Base-by-base conservation (phyloP, 1,284 basidiomycete species). In the Laetiporus sulphureus region DNA sequence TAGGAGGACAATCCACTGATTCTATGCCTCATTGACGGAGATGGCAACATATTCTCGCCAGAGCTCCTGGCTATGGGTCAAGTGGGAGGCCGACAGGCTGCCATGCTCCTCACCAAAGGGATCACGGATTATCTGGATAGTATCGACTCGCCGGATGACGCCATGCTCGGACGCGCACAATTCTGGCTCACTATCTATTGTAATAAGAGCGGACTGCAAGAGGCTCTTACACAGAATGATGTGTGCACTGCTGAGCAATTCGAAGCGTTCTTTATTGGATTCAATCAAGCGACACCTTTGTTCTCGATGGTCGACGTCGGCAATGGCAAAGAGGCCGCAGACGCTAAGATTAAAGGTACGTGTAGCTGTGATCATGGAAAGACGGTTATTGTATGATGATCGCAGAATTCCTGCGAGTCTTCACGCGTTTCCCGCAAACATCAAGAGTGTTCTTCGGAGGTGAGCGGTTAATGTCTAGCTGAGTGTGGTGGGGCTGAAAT, bases 231-330 rank as follows among this genome's bases (percentile, higher is more conserved):
- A 4, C 56, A 50, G 30, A 63, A 65, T 46, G 47, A 58, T 3
- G 51, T 67, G 8, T 68, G 67, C 54, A 62, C 59, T 4, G 40
- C 56, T 5, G 64, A 64, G 19, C 57, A 70, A 37, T 74, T 73
- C 45, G 65, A 66, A 21, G 59, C 59, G 15, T 75, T 75, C 52
- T 53, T 72, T 12, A 51, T 61, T 19, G 73, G 72, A 4, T 69
- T 75, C 50, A 73, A 70, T 48, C 66, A 69, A 47, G 64, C 70
- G 6, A 62, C 66, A 1, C 69, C 68, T 4, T 52, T 71, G 36
- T 72, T 72, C 56, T 65, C 64, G 46, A 70, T 79, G 18, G 63
- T 73, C 34, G 77, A 79, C 53, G 75, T 73, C n/a, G 75, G 75
- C 0, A 58, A 54, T 15, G 72, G 71, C 6, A 77, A 78, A 56